phyloP scores from a whole-genome alignment of 2,329 filamentous ascomycete species.

The Colletotrichum eleusines region DNA sequence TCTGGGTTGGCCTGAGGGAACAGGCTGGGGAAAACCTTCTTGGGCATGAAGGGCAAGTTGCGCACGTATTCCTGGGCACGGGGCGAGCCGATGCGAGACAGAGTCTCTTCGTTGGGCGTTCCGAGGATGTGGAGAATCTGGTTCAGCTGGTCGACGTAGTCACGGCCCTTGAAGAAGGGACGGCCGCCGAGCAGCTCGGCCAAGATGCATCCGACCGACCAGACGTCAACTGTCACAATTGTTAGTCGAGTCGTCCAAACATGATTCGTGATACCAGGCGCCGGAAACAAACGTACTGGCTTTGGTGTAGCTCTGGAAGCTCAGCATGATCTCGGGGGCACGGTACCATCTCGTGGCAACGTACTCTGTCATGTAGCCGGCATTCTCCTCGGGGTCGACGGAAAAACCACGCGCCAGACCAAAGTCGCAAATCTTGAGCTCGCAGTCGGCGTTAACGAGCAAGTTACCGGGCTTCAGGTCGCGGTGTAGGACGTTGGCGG shows the following conservation, averaged over 20 bases:
- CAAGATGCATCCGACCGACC: conserved; percentile 98
- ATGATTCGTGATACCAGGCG: background rate
- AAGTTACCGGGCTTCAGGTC: conserved; percentile 98
- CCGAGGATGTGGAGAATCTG: conserved; percentile 98
- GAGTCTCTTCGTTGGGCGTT: conserved; percentile 94
- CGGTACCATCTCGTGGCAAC: conserved; percentile 96
- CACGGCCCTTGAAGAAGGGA: conserved; percentile 98
- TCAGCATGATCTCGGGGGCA: conserved; percentile 98
- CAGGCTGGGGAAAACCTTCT: conserved; percentile 87
- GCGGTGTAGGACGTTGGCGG: conserved; percentile 95
- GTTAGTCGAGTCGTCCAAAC: background rate
- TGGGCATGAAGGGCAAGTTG: conserved; percentile 94
- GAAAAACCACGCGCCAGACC: conserved; percentile 97
- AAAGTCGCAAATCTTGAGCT: conserved; percentile 99
- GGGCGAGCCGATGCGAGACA: conserved; percentile 92
- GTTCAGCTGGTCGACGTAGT: conserved; percentile 99
- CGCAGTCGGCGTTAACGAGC: conserved; percentile 98
- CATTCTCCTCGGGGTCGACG: conserved; percentile 96
- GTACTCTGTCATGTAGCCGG: conserved; percentile 99
- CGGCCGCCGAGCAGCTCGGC: conserved; percentile 95
- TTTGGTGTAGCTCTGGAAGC: conserved; percentile 99
- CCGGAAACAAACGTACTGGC: conserved; percentile 82
- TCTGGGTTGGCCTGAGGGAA: conserved; percentile 97
- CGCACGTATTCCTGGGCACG: conserved; percentile 98
- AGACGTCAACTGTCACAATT: conserved; percentile 83